A percentile compares a stretch with the other conserved stretches of the same genome.
These are phyloP conservation scores for Hyphochytrium catenoides DNA, from an alignment of 352 stramenopile species.

Conservation along the genomic window DNA sequence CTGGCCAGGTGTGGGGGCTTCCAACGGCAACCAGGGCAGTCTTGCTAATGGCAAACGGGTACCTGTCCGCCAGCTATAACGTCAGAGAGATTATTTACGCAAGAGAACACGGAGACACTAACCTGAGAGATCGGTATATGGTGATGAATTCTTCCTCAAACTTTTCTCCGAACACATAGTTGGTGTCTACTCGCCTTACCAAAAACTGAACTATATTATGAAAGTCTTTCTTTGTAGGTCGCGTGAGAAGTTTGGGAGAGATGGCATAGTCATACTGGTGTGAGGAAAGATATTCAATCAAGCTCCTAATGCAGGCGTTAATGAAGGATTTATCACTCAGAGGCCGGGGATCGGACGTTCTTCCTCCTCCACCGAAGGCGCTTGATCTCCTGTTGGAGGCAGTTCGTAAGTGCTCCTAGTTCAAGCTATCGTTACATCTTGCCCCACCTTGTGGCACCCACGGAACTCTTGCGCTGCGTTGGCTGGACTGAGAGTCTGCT, in stretches of 20 bases:
- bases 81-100: too few relatives aligned
- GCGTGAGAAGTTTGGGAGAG: slow-evolving; percentile 59
- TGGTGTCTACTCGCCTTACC: slow-evolving; percentile 79
- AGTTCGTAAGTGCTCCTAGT: slow-evolving; percentile 1
- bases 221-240: slow-evolving; percentile 90
- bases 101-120: too few relatives aligned
- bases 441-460: not conserved
- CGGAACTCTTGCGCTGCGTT: slow-evolving; percentile 21
- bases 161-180: slow-evolving; percentile 39
- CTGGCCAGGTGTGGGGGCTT: slow-evolving; percentile 84
- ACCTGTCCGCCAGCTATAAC: too few relatives aligned
- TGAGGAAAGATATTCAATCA: slow-evolving; percentile 78
- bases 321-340: slow-evolving; percentile 76
- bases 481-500: slow-evolving; percentile 22
- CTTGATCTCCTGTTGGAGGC: slow-evolving; percentile 23
- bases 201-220: slow-evolving; percentile 90
- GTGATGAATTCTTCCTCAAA: slow-evolving; percentile 42
- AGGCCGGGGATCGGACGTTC: slow-evolving; percentile 48
- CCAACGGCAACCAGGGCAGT: slow-evolving; percentile 76
- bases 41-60: slow-evolving; percentile 90
- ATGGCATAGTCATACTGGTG: slow-evolving; percentile 75
- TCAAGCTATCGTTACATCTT: not conserved
- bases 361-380: slow-evolving; percentile 21
- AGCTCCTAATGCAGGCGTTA: slow-evolving; percentile 59
- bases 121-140: slow-evolving; percentile 37